phyloP scores from a whole-genome alignment of 139 green algal genomes.

The Chlorella sp. region DNA sequence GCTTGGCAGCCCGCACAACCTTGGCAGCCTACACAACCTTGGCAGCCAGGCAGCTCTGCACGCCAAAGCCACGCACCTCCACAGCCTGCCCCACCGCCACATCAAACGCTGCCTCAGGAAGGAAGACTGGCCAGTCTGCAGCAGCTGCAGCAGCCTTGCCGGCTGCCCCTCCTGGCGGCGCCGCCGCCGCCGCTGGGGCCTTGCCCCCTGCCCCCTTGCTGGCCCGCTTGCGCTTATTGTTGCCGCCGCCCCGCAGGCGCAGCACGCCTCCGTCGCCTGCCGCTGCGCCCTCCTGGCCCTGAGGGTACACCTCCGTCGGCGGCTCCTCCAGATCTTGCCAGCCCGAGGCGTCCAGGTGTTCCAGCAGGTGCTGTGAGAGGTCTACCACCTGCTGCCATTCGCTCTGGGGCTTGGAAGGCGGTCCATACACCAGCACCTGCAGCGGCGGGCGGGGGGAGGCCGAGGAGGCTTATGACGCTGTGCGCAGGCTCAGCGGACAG shows the following conservation, averaged over 20 bases:
- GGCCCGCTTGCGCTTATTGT: neutral
- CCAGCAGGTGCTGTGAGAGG: constrained; percentile 39
- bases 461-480: too few relatives aligned
- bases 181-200: neutral
- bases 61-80: neutral
- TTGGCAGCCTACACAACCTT: neutral
- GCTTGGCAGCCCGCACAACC: too few relatives aligned
- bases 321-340: constrained; percentile 26
- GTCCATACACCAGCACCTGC: constrained; percentile 56
- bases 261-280: neutral
- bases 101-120: neutral
- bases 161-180: neutral
- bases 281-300: neutral
- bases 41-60: neutral
- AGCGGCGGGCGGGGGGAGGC: neutral
- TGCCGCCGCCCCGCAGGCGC: constrained; percentile 23
- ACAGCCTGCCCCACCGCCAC: constrained; percentile 18
- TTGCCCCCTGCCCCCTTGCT: neutral
- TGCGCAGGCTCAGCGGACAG: too few relatives aligned
- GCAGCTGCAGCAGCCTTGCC: neutral
- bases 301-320: neutral
- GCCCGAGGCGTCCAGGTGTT: constrained; percentile 25
- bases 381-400: constrained; percentile 46
- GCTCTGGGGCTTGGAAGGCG: constrained; percentile 25
- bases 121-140: neutral